A percentile compares a stretch with the other conserved stretches of the same genome.
These are phyloP conservation scores for Lyophyllum atratum DNA, from an alignment of 768 basidiomycete species.

Conservation along the genomic window DNA sequence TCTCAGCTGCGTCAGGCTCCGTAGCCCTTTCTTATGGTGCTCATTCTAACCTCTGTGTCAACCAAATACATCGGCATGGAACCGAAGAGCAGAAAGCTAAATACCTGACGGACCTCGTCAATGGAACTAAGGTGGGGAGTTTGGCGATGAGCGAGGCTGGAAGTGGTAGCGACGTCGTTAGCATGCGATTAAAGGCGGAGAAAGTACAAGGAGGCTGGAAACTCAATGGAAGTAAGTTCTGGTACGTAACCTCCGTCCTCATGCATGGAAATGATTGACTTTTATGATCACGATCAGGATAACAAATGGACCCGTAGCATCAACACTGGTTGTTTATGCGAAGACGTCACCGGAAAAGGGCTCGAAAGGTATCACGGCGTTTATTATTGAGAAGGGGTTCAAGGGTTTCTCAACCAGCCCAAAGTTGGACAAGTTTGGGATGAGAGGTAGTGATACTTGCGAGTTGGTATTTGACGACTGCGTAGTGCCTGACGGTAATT, in stretches of 20 bases:
- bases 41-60: conserved; percentile 88
- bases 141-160: conserved; percentile 95
- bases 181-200: conserved; percentile 84
- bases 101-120: conserved; percentile 80
- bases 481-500: conserved; percentile 79
- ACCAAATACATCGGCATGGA: conserved; percentile 84
- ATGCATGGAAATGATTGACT: neutral
- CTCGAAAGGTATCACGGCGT: conserved; percentile 90
- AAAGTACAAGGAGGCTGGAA: conserved; percentile 76
- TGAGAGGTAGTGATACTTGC: conserved; percentile 95
- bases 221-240: conserved; percentile 92
- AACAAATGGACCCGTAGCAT: conserved; percentile 91
- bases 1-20: conserved; percentile 88
- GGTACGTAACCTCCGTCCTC: conserved; percentile 49
- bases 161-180: conserved; percentile 93
- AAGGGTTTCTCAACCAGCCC: conserved; percentile 86
- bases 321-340: conserved; percentile 91
- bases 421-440: conserved; percentile 94
- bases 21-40: conserved; percentile 92
- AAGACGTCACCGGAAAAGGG: conserved; percentile 78
- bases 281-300: conserved; percentile 57
- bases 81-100: conserved; percentile 81
- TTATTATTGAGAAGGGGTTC: conserved; percentile 84
- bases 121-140: conserved; percentile 83
- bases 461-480: conserved; percentile 93